These are phyloP conservation scores for Leptographium lundbergii DNA, from an alignment of 2,329 filamentous ascomycete genomes.

Conservation along the genomic window DNA sequence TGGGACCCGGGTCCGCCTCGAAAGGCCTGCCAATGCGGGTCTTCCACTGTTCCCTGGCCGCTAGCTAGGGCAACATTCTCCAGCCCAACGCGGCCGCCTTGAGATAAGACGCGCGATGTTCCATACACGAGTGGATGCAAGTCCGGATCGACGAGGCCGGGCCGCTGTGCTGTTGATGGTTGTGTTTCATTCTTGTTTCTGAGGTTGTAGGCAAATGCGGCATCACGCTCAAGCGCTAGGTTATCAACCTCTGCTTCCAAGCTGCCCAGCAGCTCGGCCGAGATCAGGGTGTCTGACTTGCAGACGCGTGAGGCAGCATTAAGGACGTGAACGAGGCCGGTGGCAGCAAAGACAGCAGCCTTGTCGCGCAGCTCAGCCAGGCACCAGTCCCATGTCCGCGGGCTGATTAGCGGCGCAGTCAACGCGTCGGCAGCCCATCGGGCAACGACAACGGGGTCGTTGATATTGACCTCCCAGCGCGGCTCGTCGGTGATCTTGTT, in stretches of 20 bases:
- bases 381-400: conserved; percentile 12
- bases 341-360: conserved; percentile 26
- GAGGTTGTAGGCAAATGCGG: too few species aligned
- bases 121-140: conserved; percentile 40
- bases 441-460: conserved; percentile 17
- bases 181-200: too few species aligned
- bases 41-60: conserved; percentile 8
- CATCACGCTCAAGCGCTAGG: too few species aligned
- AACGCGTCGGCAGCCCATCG: conserved; percentile 20
- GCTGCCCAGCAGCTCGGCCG: background rate
- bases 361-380: conserved; percentile 37
- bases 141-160: conserved; percentile 39
- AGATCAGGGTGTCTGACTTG: conserved; percentile 34
- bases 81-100: conserved; percentile 18
- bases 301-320: conserved; percentile 27
- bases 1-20: too few species aligned
- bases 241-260: background rate
- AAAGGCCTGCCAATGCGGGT: too few species aligned
- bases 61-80: conserved; percentile 14
- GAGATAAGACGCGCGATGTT: conserved; percentile 18
- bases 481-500: conserved; percentile 23
- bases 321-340: conserved; percentile 26
- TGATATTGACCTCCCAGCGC: conserved; percentile 21
- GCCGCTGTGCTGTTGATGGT: background rate
- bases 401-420: background rate